Percentiles rank a stretch among this genome's conserved stretches.
Evolutionary conservation across 2,329 filamentous ascomycete species (phyloP).

Genomic region (Biscogniauxia mediterranea): DNA sequence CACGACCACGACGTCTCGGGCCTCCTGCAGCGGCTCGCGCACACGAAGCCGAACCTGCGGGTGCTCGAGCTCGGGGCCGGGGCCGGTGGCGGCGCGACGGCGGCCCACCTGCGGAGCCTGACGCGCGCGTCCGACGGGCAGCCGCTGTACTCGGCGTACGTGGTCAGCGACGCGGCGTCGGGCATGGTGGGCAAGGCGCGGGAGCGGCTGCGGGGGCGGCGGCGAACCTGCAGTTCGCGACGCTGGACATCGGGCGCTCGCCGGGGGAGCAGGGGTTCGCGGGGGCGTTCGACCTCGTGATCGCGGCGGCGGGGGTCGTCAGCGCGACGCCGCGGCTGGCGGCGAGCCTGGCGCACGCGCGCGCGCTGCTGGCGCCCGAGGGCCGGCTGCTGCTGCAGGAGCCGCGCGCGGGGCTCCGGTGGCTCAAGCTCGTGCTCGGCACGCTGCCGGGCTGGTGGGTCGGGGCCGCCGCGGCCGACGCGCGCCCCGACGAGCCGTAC

Average conservation of each 20-base stretch:
- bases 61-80: slow-evolving; percentile 13
- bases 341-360: not conserved
- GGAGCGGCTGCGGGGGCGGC: slow-evolving; percentile 2
- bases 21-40: not conserved
- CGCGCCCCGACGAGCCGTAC: not conserved
- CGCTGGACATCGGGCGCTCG: slow-evolving; percentile 4
- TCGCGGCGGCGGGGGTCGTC: slow-evolving; percentile 6
- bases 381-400: slow-evolving; percentile 4
- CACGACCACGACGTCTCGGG: too few species aligned
- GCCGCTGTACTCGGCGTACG: slow-evolving; percentile 3
- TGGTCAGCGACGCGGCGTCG: slow-evolving; percentile 3
- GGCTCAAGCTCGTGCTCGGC: slow-evolving; percentile 3
- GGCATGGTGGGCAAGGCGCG: slow-evolving; percentile 5
- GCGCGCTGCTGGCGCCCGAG: slow-evolving; percentile 1
- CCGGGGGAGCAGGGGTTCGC: slow-evolving; percentile 11
- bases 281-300: slow-evolving; percentile 6
- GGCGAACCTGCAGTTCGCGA: slow-evolving; percentile 4
- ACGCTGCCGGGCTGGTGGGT: slow-evolving; percentile 9
- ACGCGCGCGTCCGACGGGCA: not conserved
- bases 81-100: slow-evolving; percentile 3
- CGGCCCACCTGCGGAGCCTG: not conserved
- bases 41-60: slow-evolving; percentile 1
- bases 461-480: slow-evolving; percentile 6
- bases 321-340: slow-evolving; percentile 7
- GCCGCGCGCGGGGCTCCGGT: not conserved